These are phyloP conservation scores for Beauveria sp. DNA, from an alignment of 2,329 filamentous ascomycete genomes.

Conservation along the genomic window DNA sequence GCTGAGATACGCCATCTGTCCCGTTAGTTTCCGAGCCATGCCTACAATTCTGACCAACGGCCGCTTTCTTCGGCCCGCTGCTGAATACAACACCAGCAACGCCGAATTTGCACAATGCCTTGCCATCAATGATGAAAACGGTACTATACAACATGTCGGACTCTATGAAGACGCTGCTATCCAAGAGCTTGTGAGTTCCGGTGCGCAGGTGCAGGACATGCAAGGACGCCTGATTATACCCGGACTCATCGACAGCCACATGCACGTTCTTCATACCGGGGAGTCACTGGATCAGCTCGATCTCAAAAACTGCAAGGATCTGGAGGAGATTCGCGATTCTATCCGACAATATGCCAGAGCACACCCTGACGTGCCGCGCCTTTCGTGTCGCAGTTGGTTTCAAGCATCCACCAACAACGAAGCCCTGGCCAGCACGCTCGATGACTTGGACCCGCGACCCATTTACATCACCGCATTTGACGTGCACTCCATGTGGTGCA, in stretches of 20 bases:
- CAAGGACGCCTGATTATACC: conserved; percentile 21
- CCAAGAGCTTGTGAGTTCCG: background rate
- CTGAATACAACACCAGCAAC: background rate
- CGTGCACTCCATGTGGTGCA: conserved; percentile 38
- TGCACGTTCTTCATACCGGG: conserved; percentile 35
- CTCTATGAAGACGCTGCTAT: background rate
- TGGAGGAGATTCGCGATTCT: conserved; percentile 29
- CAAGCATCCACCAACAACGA: conserved; percentile 33
- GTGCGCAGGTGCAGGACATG: conserved; percentile 11
- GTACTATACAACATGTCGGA: background rate
- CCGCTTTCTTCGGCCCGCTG: background rate
- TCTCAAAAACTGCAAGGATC: conserved; percentile 26
- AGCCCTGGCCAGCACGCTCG: conserved; percentile 32
- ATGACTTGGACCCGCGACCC: conserved; percentile 35
- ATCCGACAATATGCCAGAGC: conserved; percentile 26
- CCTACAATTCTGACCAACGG: conserved; percentile 1
- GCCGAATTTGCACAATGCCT: conserved; percentile 2
- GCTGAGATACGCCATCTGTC: background rate
- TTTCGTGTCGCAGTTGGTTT: conserved; percentile 37
- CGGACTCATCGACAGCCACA: conserved; percentile 37
- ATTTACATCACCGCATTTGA: conserved; percentile 38
- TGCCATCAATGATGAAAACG: background rate
- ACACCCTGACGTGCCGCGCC: conserved; percentile 28
- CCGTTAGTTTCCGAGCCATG: background rate
- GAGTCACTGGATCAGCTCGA: conserved; percentile 31